Base-by-base conservation (phyloP, 805 yeast species). In the Hanseniaspora vineae region DNA sequence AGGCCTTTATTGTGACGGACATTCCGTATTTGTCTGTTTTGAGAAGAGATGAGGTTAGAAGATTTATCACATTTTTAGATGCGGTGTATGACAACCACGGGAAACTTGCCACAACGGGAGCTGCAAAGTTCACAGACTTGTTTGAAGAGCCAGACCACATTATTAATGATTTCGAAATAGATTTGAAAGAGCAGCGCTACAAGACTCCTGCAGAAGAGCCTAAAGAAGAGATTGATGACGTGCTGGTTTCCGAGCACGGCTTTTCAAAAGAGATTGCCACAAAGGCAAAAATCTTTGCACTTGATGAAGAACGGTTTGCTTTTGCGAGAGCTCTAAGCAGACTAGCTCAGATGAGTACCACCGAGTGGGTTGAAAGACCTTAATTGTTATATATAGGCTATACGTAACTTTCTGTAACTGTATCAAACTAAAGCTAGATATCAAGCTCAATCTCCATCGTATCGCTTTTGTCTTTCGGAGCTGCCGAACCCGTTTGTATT, bases 241-340 rank as follows among this genome's bases (percentile, higher is more conserved):
- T 65, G 47, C 65, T 84, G 62, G 84, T 83, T 19, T 73, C 71
- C n/a, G 73, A 80, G 50, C 87, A 84, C 62, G 94, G 92, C 0
- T 81, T 85, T 52, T 84, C 81, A 54, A 75, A 78, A 51, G 78
- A 78, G 52, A 69, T 83, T 50, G 89, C 86, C 11, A 74, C 77
- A 54, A 77, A 78, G 58, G 84, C 88, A 1, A 78, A 54, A 35
- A 76, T 84, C 76, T 90, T 92, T 67, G 85, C 84, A 6, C 75
- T 92, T 39, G 97, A 88, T 64, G 98, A 90, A 64, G 98, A 90
- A 66, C 77, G 82, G 62, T 92, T 90, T 68, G 98, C 98, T 18
- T 90, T 90, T 70, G 96, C 96, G 0, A 76, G 98, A 60, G 97
- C 97, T 0, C 70, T 90, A 50, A 81, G 92, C 56, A 78, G 98